Conservation (phyloP, 106 monocot species). For the Acanthochlamys bracteata region DNA sequence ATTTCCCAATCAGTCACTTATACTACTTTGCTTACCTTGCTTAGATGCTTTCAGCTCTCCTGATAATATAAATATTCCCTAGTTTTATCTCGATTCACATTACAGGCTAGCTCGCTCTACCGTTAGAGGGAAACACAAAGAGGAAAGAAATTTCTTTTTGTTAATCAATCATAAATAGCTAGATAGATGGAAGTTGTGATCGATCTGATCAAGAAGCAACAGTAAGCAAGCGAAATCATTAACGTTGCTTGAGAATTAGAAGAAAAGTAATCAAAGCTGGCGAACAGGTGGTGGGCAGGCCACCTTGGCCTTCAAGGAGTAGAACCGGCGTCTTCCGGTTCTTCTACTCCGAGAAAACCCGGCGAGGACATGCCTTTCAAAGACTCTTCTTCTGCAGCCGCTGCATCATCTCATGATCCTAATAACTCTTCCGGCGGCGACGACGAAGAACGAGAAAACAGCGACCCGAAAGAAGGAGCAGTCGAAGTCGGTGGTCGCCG, state of each 20-base stretch:
- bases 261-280: background rate
- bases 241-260: background rate
- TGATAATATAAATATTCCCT: too few relatives aligned
- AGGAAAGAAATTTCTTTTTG: too few relatives aligned
- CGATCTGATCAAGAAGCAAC: background rate
- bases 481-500: constrained; percentile 6
- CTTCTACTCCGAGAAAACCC: background rate
- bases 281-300: constrained; percentile 15
- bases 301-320: constrained; percentile 7
- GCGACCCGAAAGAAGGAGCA: constrained; percentile 13
- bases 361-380: background rate
- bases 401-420: background rate
- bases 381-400: background rate
- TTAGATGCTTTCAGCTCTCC: too few relatives aligned
- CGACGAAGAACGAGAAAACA: constrained; percentile 2
- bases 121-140: too few relatives aligned
- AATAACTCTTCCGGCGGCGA: background rate
- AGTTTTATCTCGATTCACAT: too few relatives aligned
- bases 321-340: background rate
- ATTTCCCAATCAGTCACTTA: too few relatives aligned
- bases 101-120: too few relatives aligned
- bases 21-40: too few relatives aligned
- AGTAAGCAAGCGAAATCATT: background rate
- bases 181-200: too few relatives aligned
- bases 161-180: too few relatives aligned